These are phyloP conservation scores for Vigna unguiculata DNA, from an alignment of 306 rosid genomes.

Conservation along the genomic window DNA sequence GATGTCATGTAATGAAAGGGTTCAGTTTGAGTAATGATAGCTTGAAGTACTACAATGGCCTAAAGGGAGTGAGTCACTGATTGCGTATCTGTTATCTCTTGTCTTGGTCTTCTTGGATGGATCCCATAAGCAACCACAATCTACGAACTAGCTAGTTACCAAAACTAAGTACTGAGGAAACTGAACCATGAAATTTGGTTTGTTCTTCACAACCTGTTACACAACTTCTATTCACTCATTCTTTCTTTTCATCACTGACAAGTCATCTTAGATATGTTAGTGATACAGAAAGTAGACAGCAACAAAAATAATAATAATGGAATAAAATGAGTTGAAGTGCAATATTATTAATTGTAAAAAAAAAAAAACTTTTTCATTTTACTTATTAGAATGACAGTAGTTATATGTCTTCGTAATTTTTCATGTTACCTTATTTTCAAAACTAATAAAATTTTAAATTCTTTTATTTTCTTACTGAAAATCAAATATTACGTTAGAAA, in stretches of 20 bases:
- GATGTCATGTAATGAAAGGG: conserved; percentile 26
- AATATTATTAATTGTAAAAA: no score
- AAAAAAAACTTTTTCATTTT: no score
- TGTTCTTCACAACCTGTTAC: background rate
- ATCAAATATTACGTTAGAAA: no score
- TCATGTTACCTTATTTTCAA: background rate
- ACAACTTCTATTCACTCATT: background rate
- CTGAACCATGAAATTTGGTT: conserved; percentile 1
- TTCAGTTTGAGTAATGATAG: conserved; percentile 44
- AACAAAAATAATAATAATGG: no score
- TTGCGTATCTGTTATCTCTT: conserved; percentile 36
- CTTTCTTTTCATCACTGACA: background rate
- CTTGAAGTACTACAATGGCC: conserved; percentile 21
- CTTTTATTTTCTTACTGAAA: no score
- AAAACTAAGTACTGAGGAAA: background rate
- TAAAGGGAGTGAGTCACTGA: conserved; percentile 33
- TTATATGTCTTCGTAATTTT: background rate
- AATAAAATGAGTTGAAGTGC: no score
- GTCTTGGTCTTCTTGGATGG: conserved; percentile 40
- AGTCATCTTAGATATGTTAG: background rate
- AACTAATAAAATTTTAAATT: background rate
- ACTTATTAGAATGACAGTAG: no score
- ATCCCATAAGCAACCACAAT: background rate
- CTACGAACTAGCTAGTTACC: conserved; percentile 42
- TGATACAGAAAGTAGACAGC: background rate